phyloP scores from a whole-genome alignment of 257 asterid species.

The Petunia axillaris region DNA sequence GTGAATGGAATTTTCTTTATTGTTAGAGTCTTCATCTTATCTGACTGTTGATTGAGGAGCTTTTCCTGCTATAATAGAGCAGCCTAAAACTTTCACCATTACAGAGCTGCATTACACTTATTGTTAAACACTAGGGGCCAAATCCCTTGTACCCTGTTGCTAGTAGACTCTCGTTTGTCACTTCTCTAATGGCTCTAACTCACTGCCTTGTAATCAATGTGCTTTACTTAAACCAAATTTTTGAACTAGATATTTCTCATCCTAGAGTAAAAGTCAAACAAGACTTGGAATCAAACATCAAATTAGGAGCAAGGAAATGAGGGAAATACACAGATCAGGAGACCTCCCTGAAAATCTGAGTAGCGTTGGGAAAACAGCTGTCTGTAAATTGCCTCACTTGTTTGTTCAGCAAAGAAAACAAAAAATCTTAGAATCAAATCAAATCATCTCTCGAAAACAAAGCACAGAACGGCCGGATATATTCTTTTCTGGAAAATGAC shows the following conservation, averaged over 20 bases:
- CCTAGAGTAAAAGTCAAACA: background rate
- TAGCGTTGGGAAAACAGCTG: background rate
- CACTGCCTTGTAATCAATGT: background rate
- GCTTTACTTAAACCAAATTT: background rate
- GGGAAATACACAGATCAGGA: background rate
- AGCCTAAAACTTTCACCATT: background rate
- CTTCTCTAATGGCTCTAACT: constrained; percentile 12
- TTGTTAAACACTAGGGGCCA: background rate
- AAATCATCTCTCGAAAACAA: background rate
- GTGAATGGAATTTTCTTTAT: background rate
- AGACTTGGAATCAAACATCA: background rate
- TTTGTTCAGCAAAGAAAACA: constrained; percentile 2
- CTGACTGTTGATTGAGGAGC: background rate
- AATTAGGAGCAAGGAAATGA: constrained; percentile 8
- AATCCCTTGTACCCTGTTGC: background rate
- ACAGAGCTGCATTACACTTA: background rate
- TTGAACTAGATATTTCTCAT: background rate
- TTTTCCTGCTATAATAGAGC: background rate
- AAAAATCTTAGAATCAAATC: background rate
- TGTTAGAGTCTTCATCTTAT: constrained; percentile 3
- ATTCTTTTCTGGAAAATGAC: background rate
- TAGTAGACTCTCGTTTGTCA: background rate
- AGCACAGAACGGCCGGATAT: background rate
- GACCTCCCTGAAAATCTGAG: background rate
- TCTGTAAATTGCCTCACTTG: constrained; percentile 2